Conservation (phyloP, 2,329 filamentous ascomycete genomes). For the Alternaria burnsii region DNA sequence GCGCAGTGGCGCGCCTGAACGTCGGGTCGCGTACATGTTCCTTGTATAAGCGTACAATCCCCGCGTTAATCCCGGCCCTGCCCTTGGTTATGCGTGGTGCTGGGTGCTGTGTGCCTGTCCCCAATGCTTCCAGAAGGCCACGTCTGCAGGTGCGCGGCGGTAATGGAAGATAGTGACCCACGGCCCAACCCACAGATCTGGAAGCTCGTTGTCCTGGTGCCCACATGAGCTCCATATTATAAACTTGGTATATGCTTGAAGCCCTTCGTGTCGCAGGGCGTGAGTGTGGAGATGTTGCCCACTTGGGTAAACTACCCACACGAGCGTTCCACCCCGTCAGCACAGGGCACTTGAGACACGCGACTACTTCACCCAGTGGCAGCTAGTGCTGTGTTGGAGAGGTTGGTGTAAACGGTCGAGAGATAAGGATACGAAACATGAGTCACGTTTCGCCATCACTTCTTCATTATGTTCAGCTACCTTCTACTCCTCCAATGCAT, state of each 20-base stretch:
- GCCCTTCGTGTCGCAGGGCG: not conserved
- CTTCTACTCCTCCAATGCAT: not conserved
- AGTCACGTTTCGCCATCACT: not conserved
- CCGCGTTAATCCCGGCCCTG: slow-evolving; percentile 16
- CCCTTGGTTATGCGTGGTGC: not conserved
- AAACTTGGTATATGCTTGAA: slow-evolving; percentile 6
- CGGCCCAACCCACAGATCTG: slow-evolving; percentile 3
- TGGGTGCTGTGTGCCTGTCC: slow-evolving; percentile 3
- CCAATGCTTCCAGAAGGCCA: slow-evolving; percentile 9
- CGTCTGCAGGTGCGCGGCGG: not conserved
- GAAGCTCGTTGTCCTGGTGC: slow-evolving; percentile 9
- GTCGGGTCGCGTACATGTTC: not conserved
- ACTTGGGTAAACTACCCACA: not conserved
- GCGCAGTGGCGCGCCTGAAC: not conserved
- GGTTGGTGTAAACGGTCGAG: slow-evolving; percentile 1
- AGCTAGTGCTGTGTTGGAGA: not conserved
- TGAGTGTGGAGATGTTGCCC: slow-evolving; percentile 9
- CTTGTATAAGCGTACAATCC: slow-evolving; percentile 9
- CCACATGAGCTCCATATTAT: slow-evolving; percentile 6
- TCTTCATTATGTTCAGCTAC: not conserved
- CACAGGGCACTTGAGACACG: not conserved
- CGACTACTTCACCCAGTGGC: not conserved
- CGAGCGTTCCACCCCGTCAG: not conserved
- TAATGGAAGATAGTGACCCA: not conserved
- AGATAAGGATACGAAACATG: not conserved